Conservation (phyloP, 2,329 filamentous ascomycete genomes). For the Paecilomyces niveus region DNA sequence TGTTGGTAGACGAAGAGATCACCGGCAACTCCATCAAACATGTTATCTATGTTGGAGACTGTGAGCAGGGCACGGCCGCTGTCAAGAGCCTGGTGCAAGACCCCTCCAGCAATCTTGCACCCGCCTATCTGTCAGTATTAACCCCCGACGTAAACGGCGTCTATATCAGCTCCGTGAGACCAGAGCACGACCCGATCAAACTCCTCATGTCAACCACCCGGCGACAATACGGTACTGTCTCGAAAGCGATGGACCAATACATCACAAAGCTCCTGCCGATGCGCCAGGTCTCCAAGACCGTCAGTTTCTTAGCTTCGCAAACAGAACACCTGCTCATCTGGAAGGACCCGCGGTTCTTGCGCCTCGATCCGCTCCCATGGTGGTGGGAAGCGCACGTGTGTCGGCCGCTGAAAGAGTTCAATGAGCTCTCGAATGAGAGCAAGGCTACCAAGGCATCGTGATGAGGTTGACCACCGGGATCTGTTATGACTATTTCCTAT, state of each 20-base stretch:
- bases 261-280: constrained; percentile 8
- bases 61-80: constrained; percentile 20
- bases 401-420: constrained; percentile 37
- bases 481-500: not conserved
- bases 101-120: constrained; percentile 13
- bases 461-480: not conserved
- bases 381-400: constrained; percentile 53
- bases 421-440: not conserved
- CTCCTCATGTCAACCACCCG: not conserved
- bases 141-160: constrained; percentile 9
- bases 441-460: not conserved
- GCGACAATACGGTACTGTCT: not conserved
- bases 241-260: constrained; percentile 4
- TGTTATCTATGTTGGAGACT: constrained; percentile 25
- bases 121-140: constrained; percentile 20
- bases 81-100: constrained; percentile 24
- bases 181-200: not conserved
- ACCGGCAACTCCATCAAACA: constrained; percentile 24
- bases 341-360: constrained; percentile 49
- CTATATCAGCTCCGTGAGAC: not conserved
- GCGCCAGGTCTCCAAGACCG: constrained; percentile 12
- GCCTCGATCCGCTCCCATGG: constrained; percentile 51
- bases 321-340: constrained; percentile 40
- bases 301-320: constrained; percentile 14
- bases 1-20: constrained; percentile 51